phyloP scores from a whole-genome alignment of 306 rosid genomes.

The Malus sylvestris region DNA sequence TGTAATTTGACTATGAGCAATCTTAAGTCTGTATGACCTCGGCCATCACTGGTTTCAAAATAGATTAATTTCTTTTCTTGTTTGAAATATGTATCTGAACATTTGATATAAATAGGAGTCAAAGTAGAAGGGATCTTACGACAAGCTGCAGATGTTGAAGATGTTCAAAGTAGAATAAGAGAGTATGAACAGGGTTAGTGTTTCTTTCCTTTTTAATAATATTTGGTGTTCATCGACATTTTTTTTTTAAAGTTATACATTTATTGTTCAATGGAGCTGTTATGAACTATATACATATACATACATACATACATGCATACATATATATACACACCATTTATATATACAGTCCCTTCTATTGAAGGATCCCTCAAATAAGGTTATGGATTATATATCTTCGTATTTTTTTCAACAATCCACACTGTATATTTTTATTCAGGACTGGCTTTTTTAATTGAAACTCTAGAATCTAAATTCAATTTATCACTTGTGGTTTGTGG shows the following conservation, averaged over 20 bases:
- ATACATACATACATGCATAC: no score
- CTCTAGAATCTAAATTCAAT: not conserved
- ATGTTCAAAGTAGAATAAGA: constrained; percentile 77
- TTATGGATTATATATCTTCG: no score
- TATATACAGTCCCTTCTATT: not conserved
- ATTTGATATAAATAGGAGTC: constrained; percentile 43
- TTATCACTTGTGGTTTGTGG: not conserved
- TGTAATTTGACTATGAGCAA: not conserved
- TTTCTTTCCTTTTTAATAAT: not conserved
- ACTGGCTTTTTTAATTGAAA: not conserved
- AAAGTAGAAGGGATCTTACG: constrained; percentile 88
- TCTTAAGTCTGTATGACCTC: not conserved
- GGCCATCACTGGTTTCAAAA: constrained; percentile 8
- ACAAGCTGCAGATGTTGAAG: constrained; percentile 98
- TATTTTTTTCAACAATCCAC: not conserved
- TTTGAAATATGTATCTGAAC: constrained; percentile 23
- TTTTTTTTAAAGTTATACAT: not conserved
- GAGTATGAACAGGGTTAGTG: constrained; percentile 83
- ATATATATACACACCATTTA: not conserved
- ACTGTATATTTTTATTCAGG: not conserved
- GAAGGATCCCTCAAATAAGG: no score
- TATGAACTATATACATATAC: not conserved
- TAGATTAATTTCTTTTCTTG: not conserved
- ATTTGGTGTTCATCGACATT: constrained; percentile 1
- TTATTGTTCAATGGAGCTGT: not conserved